phyloP scores from a whole-genome alignment of 805 yeast genomes.

The Zygotorulaspora danielsina region DNA sequence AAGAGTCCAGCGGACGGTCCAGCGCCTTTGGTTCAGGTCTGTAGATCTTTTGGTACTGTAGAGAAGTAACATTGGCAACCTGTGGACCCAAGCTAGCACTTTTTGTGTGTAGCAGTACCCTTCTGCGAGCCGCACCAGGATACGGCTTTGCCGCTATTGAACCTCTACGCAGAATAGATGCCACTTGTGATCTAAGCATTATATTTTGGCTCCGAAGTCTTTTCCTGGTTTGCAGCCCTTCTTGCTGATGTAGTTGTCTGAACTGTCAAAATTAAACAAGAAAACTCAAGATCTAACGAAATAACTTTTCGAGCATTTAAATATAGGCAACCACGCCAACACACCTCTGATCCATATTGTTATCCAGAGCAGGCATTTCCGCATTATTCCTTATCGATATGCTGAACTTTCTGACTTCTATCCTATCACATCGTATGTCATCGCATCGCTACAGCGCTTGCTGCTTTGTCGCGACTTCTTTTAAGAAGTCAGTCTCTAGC shows the following conservation, averaged over 20 bases:
- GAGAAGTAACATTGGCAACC: slow-evolving; percentile 50
- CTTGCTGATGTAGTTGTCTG: neutral
- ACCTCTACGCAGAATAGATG: neutral
- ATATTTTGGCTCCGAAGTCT: neutral
- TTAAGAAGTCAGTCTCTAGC: too few relatives aligned
- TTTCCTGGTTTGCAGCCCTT: neutral
- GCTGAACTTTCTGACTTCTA: slow-evolving; percentile 4
- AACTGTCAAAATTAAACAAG: neutral
- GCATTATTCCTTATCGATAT: too few relatives aligned
- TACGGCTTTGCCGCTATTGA: neutral
- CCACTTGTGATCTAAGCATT: slow-evolving; percentile 4
- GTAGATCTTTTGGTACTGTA: slow-evolving; percentile 45
- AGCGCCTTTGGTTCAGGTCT: slow-evolving; percentile 34
- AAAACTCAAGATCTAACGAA: too few relatives aligned
- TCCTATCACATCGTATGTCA: neutral
- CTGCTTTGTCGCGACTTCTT: neutral
- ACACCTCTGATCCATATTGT: neutral
- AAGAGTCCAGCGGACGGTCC: slow-evolving; percentile 60
- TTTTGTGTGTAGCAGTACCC: neutral
- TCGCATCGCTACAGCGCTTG: neutral
- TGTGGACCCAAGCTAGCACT: neutral
- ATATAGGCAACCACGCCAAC: too few relatives aligned
- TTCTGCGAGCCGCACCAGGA: neutral
- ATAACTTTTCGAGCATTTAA: too few relatives aligned
- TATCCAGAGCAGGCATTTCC: too few relatives aligned